A percentile compares a stretch with the other conserved stretches of the same genome.
Evolutionary conservation across 2,329 filamentous ascomycete species (phyloP).

Genomic region (Ramularia endophylla): DNA sequence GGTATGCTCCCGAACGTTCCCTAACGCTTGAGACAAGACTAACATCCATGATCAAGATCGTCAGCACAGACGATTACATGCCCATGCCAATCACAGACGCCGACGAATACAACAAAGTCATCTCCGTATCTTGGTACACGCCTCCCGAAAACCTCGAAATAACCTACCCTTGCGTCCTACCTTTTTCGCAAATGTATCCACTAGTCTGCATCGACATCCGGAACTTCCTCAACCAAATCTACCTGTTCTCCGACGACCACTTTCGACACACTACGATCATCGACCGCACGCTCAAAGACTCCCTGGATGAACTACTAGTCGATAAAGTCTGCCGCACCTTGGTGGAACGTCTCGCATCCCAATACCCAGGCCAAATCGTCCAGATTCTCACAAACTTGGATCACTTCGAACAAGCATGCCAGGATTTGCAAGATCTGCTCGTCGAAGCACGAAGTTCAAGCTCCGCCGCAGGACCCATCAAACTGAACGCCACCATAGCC

Average conservation of each 20-base stretch:
- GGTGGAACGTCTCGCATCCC: conserved; percentile 79
- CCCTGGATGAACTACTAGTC: conserved; percentile 89
- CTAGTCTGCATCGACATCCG: conserved; percentile 97
- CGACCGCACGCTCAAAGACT: conserved; percentile 80
- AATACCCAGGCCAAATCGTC: conserved; percentile 96
- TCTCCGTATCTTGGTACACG: conserved; percentile 93
- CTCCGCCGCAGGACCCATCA: conserved; percentile 72
- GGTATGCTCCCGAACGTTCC: conserved; percentile 42
- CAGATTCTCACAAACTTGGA: conserved; percentile 97
- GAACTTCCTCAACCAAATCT: conserved; percentile 97
- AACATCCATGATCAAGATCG: conserved; percentile 50
- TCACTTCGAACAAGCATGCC: conserved; percentile 90
- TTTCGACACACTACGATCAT: conserved; percentile 87
- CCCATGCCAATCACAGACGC: conserved; percentile 90
- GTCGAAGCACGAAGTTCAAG: conserved; percentile 78
- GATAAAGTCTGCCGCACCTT: conserved; percentile 87
- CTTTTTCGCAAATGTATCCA: conserved; percentile 98
- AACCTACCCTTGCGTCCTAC: conserved; percentile 82
- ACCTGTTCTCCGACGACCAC: conserved; percentile 94
- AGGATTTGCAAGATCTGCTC: conserved; percentile 79
- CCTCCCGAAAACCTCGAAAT: conserved; percentile 64
- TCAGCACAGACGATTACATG: conserved; percentile 98
- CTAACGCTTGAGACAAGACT: too few species aligned
- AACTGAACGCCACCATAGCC: conserved; percentile 73
- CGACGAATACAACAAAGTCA: conserved; percentile 92